Evolutionary conservation across 2,329 filamentous ascomycete species (phyloP).

Genomic region (Talaromyces sp.): DNA sequence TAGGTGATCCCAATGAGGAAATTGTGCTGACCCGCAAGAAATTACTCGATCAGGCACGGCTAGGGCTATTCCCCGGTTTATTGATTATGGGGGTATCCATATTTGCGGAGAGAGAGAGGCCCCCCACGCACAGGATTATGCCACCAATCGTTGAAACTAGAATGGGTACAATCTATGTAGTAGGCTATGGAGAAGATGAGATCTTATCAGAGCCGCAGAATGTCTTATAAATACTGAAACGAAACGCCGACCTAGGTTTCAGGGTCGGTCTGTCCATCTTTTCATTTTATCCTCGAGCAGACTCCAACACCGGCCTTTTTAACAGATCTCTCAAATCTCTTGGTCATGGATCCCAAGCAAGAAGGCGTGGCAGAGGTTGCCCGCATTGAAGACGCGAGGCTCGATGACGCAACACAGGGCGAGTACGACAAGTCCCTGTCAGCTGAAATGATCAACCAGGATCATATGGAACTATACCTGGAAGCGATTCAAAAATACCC

Average conservation of each 20-base stretch:
- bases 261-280: neutral
- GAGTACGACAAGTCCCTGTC: neutral
- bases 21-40: neutral
- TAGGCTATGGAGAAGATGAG: neutral
- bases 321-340: neutral
- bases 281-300: neutral
- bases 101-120: neutral
- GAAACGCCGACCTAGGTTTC: neutral
- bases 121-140: slow-evolving; percentile 1
- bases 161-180: neutral
- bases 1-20: neutral
- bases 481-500: slow-evolving; percentile 14
- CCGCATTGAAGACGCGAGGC: neutral
- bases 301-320: neutral
- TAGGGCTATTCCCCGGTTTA: neutral
- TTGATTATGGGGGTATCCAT: neutral
- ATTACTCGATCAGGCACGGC: neutral
- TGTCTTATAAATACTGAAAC: neutral
- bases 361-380: neutral
- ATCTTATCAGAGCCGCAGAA: neutral
- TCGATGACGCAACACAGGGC: neutral
- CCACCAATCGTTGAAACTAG: neutral
- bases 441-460: slow-evolving; percentile 10
- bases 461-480: slow-evolving; percentile 10
- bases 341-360: neutral